A percentile compares a stretch with the other conserved stretches of the same genome.
Conservation (phyloP, 164 flowering plant genomes). For the Magnolia sinica region DNA sequence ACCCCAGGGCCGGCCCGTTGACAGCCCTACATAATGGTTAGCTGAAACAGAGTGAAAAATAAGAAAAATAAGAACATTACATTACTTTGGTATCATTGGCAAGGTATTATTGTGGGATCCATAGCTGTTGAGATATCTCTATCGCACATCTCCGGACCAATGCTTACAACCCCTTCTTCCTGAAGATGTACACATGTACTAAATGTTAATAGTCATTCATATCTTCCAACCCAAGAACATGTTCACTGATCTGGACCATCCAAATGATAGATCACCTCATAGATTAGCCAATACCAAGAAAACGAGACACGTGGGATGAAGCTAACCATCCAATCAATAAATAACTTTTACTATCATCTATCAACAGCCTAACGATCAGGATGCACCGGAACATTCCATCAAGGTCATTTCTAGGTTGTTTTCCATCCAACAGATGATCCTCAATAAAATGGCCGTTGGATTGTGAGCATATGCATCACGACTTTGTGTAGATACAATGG, state of each 20-base stretch:
- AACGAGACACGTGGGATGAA: neutral
- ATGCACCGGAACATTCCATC: too few relatives aligned
- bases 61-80: neutral
- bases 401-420: neutral
- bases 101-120: slow-evolving; percentile 61
- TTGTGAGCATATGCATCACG: too few relatives aligned
- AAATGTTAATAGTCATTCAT: neutral
- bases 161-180: slow-evolving; percentile 60
- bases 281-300: neutral
- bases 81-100: slow-evolving; percentile 19
- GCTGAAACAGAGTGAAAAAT: neutral
- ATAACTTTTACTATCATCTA: too few relatives aligned
- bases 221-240: neutral
- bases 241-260: neutral
- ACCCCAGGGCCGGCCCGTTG: too few relatives aligned
- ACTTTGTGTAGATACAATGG: too few relatives aligned
- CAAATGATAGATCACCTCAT: neutral
- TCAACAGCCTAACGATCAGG: too few relatives aligned
- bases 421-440: too few relatives aligned
- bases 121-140: slow-evolving; percentile 52
- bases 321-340: neutral
- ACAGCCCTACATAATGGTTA: neutral
- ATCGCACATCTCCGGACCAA: slow-evolving; percentile 56
- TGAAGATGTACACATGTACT: slow-evolving; percentile 22
- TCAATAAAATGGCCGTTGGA: too few relatives aligned